These are phyloP conservation scores for Alternaria angustiovoidea DNA, from an alignment of 2,329 filamentous ascomycete genomes.

Conservation along the genomic window DNA sequence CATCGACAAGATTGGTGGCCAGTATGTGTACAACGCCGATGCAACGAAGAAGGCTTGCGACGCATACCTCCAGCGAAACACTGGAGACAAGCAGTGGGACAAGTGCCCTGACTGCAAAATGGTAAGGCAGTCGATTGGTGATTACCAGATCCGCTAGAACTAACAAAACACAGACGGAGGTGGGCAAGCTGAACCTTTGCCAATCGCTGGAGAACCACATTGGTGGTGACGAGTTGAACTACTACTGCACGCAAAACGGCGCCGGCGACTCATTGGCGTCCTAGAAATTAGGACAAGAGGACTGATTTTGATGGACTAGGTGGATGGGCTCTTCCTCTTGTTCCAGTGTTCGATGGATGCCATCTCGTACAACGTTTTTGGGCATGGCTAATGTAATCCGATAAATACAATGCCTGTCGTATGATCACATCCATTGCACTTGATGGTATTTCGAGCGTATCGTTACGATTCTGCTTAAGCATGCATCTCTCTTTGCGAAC, in stretches of 20 bases:
- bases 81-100: slow-evolving; percentile 37
- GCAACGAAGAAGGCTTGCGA: slow-evolving; percentile 32
- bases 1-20: slow-evolving; percentile 24
- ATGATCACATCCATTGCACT: neutral
- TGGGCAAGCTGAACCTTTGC: slow-evolving; percentile 33
- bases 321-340: neutral
- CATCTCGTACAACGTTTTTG: neutral
- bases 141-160: neutral
- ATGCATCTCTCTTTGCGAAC: too few species aligned
- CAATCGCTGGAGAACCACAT: slow-evolving; percentile 34
- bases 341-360: neutral
- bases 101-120: slow-evolving; percentile 39
- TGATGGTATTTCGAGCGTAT: neutral
- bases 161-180: slow-evolving; percentile 18
- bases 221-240: slow-evolving; percentile 38
- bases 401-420: neutral
- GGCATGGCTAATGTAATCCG: neutral
- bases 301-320: neutral
- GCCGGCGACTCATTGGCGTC: slow-evolving; percentile 23
- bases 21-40: slow-evolving; percentile 32
- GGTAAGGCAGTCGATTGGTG: slow-evolving; percentile 17
- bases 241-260: slow-evolving; percentile 38
- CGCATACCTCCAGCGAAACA: slow-evolving; percentile 36
- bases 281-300: neutral
- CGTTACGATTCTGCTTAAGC: neutral